phyloP scores from a whole-genome alignment of 2,329 filamentous ascomycete species.

The Penicillium glabrum region DNA sequence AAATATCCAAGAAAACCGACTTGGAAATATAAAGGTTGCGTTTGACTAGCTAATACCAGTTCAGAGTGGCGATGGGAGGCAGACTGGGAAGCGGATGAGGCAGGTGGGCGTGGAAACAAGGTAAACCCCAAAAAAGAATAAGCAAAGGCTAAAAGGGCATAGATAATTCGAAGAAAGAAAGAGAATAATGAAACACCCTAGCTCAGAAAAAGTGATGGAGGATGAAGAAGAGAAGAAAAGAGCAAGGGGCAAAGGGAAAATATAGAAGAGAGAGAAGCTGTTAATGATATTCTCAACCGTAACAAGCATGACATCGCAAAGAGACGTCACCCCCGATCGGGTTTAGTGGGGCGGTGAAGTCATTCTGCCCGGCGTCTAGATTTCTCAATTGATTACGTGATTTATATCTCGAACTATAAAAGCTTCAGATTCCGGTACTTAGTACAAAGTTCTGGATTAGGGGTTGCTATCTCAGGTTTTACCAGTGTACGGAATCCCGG shows the following conservation, averaged over 20 bases:
- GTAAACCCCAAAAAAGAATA: constrained; percentile 10
- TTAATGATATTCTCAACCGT: neutral
- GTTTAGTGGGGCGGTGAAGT: constrained; percentile 23
- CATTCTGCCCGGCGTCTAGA: constrained; percentile 19
- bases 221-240: constrained; percentile 9
- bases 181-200: neutral
- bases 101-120: constrained; percentile 20
- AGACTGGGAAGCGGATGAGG: constrained; percentile 19
- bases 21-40: neutral
- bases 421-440: too few relatives aligned
- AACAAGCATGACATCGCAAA: constrained; percentile 24
- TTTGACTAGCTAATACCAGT: neutral
- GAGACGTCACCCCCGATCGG: constrained; percentile 24
- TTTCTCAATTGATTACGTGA: neutral
- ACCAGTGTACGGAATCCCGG: neutral
- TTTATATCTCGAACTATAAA: neutral
- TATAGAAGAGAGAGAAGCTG: constrained; percentile 9
- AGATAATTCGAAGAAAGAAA: neutral
- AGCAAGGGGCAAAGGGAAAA: constrained; percentile 18
- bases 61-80: constrained; percentile 3
- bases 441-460: neutral
- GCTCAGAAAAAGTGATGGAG: constrained; percentile 1
- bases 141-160: constrained; percentile 5
- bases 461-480: neutral
- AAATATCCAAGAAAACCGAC: neutral